phyloP scores from a whole-genome alignment of 2,329 filamentous ascomycete genomes.

The Cladosporium velox region DNA sequence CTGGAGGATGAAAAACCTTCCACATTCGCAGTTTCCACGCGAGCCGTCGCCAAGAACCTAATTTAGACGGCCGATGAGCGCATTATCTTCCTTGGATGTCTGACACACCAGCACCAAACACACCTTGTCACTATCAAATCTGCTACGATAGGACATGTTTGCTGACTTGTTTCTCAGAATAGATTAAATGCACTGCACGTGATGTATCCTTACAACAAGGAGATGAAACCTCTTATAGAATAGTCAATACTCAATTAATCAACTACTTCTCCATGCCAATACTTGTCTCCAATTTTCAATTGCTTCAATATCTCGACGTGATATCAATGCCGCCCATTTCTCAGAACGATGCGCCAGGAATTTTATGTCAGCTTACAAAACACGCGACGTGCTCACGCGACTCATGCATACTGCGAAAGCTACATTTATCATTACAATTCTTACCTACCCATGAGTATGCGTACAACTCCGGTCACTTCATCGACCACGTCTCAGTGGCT shows the following conservation, averaged over 20 bases:
- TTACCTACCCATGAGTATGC: too few relatives aligned
- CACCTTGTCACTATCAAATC: conserved; percentile 16
- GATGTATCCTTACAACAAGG: background rate
- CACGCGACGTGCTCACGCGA: too few relatives aligned
- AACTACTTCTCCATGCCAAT: background rate
- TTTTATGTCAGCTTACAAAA: too few relatives aligned
- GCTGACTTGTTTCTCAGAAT: conserved; percentile 12
- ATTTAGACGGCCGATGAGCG: conserved; percentile 35
- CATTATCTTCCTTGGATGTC: conserved; percentile 39
- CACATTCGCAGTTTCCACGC: conserved; percentile 89
- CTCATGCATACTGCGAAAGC: too few relatives aligned
- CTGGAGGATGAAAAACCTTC: conserved; percentile 52
- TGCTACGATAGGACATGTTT: conserved; percentile 19
- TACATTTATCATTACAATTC: too few relatives aligned
- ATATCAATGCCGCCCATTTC: background rate
- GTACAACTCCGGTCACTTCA: too few relatives aligned
- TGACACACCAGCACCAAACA: conserved; percentile 26
- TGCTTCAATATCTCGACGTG: background rate
- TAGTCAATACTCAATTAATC: background rate
- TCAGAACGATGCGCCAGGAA: too few relatives aligned
- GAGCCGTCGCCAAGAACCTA: conserved; percentile 45
- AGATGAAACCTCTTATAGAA: background rate
- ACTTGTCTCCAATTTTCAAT: background rate
- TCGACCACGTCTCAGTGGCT: too few relatives aligned
- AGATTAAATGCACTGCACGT: background rate